Evolutionary conservation across 495 filamentous ascomycete genomes (phyloP), one percentile per base, ranked within the genome.

Genomic region (Penicillium mononematosum): DNA sequence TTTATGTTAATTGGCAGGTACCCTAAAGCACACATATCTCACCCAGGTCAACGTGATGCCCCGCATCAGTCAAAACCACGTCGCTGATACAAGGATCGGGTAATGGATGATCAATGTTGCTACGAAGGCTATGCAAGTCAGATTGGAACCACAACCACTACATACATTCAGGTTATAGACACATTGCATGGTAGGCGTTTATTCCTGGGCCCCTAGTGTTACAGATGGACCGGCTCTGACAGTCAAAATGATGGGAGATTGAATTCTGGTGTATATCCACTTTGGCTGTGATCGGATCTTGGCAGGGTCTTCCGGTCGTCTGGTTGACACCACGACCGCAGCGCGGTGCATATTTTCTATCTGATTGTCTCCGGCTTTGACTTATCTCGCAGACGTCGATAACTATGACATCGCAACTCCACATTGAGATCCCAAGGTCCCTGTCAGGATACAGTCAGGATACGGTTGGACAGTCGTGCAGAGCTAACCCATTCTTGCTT

Each of bases 401-500:
- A 19, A 17, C 17, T 29, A 42, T 32, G 29, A 16, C 3, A 25
- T 31, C 50, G 24, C 24, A 36, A 22, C 17, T 22, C 14, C 11
- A 53, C 2, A 45, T n/a, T 14, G 36, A 27, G 36, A 42, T 19
- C 5, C 11, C 29, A 54, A n/a, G 14, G 7, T 39, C n/a, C 16
- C 36, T 16, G 14, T 12, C 29, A 16, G 20, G 19, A 8, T 47
- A 55, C 20, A 32, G 14, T 4, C 29, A 16, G 22, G 19, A 8
- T 47, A 55, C 20, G 32, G n/a, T 22, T 11, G 12, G 24, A 46
- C 50, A 27, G 20, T 24, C 19, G 12, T 46, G 53, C 20, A 42
- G 43, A 22, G 53, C 24, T 46, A 47, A 47, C 32, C 53, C 44
- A 47, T 55, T 60, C 54, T 64, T 58, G 56, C 49, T 66, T 66